These are phyloP conservation scores for Mycena capillaripes DNA, from an alignment of 768 basidiomycete species.

Conservation along the genomic window DNA sequence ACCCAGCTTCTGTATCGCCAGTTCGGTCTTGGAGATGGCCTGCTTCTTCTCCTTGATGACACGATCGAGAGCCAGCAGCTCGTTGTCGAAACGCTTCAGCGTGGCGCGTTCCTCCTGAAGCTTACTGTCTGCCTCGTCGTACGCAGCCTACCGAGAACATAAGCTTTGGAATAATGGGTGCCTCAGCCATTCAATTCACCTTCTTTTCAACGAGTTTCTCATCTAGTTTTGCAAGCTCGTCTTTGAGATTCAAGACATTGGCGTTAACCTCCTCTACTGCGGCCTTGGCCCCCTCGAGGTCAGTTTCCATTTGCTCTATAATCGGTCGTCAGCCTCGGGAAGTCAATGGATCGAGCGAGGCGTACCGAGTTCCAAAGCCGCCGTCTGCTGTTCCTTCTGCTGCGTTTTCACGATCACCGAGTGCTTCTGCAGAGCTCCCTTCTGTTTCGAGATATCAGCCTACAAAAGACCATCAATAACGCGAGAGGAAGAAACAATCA, in stretches of 20 bases:
- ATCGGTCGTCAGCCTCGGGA: background rate
- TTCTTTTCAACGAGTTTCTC: conserved; percentile 61
- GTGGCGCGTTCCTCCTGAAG: conserved; percentile 91
- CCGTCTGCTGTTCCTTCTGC: conserved; percentile 77
- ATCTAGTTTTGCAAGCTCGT: conserved; percentile 72
- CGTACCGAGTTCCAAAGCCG: conserved; percentile 89
- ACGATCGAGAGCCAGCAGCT: conserved; percentile 70
- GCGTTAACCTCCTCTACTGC: conserved; percentile 57
- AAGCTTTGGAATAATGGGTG: background rate
- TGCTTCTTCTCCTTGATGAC: conserved; percentile 66
- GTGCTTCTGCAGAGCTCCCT: conserved; percentile 85
- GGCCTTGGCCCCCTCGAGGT: conserved; percentile 69
- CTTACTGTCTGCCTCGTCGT: conserved; percentile 71
- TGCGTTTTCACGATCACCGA: conserved; percentile 76
- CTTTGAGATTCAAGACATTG: conserved; percentile 66
- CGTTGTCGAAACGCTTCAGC: conserved; percentile 88
- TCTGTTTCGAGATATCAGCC: conserved; percentile 86
- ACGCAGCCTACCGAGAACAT: conserved; percentile 38
- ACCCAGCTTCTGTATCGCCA: conserved; percentile 74
- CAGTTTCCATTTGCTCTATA: conserved; percentile 85
- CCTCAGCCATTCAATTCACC: conserved; percentile 50
- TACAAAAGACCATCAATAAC: conserved; percentile 43
- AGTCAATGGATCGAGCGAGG: conserved; percentile 1
- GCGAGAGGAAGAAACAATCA: background rate
- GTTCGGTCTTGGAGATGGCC: conserved; percentile 66